Evolutionary conservation across 495 filamentous ascomycete species (phyloP).

Genomic region (Evernia prunastri): DNA sequence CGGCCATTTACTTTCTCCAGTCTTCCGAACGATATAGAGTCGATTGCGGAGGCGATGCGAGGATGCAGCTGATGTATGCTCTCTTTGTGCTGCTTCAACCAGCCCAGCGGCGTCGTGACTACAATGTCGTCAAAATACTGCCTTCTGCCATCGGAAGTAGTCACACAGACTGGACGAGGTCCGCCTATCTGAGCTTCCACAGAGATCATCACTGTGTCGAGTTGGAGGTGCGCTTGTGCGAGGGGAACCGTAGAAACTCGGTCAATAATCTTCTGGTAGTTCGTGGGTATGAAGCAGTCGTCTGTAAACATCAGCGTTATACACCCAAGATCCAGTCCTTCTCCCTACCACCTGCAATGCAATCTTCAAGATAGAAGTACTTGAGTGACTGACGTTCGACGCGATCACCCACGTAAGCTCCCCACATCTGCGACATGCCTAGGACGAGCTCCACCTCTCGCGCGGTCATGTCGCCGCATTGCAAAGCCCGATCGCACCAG

Average conservation of each 20-base stretch:
- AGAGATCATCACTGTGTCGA: not conserved
- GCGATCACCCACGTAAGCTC: conserved; percentile 76
- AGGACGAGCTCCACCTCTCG: conserved; percentile 48
- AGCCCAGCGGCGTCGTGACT: conserved; percentile 76
- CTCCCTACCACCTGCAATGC: conserved; percentile 71
- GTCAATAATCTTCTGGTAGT: not conserved
- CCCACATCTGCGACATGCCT: conserved; percentile 72
- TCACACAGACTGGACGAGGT: conserved; percentile 31
- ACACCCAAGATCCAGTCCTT: not conserved
- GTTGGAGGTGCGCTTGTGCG: not conserved
- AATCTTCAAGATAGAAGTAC: conserved; percentile 91
- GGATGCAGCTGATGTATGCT: conserved; percentile 58
- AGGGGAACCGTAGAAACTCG: not conserved
- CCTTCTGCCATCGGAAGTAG: conserved; percentile 45
- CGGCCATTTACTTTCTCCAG: conserved; percentile 60
- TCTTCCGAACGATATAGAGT: conserved; percentile 71
- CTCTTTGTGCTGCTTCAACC: conserved; percentile 67
- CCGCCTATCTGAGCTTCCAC: not conserved
- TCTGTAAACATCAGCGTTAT: not conserved
- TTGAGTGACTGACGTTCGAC: conserved; percentile 72
- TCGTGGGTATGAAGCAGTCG: not conserved
- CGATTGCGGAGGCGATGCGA: conserved; percentile 64
- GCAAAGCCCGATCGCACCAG: conserved; percentile 47
- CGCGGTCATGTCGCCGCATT: conserved; percentile 24
- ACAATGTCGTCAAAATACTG: conserved; percentile 76